A percentile compares a stretch with the other conserved stretches of the same genome.
Evolutionary conservation across 1,284 basidiomycete genomes (phyloP).

Genomic region (Ceratobasidium sp.): DNA sequence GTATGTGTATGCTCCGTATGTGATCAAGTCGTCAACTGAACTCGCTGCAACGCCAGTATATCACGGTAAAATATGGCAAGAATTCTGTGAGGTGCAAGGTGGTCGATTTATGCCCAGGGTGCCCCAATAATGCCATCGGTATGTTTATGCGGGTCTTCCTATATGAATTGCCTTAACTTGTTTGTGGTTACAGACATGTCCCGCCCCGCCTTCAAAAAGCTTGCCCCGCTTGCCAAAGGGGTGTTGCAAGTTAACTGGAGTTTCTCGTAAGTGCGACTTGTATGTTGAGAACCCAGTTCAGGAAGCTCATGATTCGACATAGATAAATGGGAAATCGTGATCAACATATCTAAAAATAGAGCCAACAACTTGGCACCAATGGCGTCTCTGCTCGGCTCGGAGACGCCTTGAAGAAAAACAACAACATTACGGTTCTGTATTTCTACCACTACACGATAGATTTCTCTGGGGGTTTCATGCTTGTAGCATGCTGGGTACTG

Average conservation of each 20-base stretch:
- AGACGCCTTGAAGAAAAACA: not conserved
- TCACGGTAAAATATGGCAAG: conserved; percentile 3
- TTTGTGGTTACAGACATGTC: conserved; percentile 30
- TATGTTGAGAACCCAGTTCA: not conserved
- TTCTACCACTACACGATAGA: not conserved
- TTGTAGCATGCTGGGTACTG: not conserved
- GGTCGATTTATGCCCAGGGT: conserved; percentile 18
- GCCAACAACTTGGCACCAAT: too few relatives aligned
- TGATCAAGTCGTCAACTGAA: not conserved
- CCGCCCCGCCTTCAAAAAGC: conserved; percentile 12
- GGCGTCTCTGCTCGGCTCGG: not conserved
- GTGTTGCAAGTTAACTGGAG: conserved; percentile 6
- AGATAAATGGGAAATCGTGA: not conserved
- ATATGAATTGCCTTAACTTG: too few relatives aligned
- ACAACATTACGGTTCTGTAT: not conserved
- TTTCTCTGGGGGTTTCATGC: not conserved
- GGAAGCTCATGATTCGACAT: not conserved
- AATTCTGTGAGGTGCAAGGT: conserved; percentile 26
- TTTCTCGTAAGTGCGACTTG: not conserved
- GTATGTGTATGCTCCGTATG: not conserved
- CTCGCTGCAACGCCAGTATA: not conserved
- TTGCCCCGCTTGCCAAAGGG: conserved; percentile 12
- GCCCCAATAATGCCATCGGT: not conserved
- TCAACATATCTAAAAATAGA: not conserved
- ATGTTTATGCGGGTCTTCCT: too few relatives aligned